Base-by-base conservation (phyloP, 257 asterid genomes). In the Ajuga chamaepitys region DNA sequence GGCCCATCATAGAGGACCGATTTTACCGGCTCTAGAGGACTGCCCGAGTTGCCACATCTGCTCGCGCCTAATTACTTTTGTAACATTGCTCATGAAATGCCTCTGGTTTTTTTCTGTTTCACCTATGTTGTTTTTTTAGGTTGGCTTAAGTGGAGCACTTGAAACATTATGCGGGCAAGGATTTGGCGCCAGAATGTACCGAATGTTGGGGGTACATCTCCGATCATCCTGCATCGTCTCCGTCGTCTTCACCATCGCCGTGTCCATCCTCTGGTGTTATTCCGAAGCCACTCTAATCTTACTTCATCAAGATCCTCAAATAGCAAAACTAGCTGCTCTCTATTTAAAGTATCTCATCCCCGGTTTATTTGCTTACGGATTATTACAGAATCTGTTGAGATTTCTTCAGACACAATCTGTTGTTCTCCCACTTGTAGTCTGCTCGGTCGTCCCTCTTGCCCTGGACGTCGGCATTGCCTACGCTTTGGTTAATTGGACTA, bases 151-250 rank as follows among this genome's bases (percentile, higher is more conserved):
- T 41, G 96, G 97, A 37, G 87, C 95, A 2, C 90, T 90, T 4
- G 97, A 90, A 77, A 90, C 95, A 22, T 47, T 90, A 35, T 90
- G 97, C 10, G 96, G 97, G 7, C 96, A 90, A 75, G 88, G 87
- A 38, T 88, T 72, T 3, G 97, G 97, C 2, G 95, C 95, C 8
- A 81, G 70, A 69, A 28, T 67, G 70, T 84, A 87, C 45, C 50
- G 83, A 42, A 73, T 72, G 79, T 5, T 88, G 55, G 97, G 97
- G 4, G 61, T 88, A 21, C 78, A 90, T 64, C 83, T 90, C 8
- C 97, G 88, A 32, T 74, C 96, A 2, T 84, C 95, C 3, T 88
- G 87, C 77, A 65, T 86, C 48, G 68, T 88, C 45, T 77, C 96
- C 6, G 7, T 78, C 48, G 8, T 75, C 32, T 84, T 78, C 75